Base-by-base conservation (phyloP, 2,329 filamentous ascomycete species). In the Akanthomyces muscarius region DNA sequence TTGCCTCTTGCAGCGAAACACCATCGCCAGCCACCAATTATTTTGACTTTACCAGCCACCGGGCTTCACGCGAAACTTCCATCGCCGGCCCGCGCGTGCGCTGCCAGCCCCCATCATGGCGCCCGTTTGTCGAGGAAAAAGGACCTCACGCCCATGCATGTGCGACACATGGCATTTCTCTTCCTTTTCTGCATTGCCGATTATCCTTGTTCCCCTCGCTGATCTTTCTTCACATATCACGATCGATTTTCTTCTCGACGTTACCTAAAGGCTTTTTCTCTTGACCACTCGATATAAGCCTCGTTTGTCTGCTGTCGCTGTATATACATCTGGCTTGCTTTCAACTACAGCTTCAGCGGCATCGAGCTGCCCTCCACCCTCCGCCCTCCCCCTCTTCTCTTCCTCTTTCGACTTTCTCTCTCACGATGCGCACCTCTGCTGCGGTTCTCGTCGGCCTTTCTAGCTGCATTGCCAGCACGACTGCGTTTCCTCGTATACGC, bases 391-490 rank as follows among this genome's bases (percentile, higher is more conserved):
- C 23, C 14, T n/a, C 36, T 30, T 51, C 33, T 42, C 2, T 21
- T 7, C 8, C 33, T 42, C 5, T n/a, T n/a, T 13, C 25, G 5
- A 21, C 41, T 23, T 11, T 14, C 18, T 38, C 21, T 33, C 11
- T 50, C 45, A 36, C 68, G 59, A 76, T 76, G 75, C 74, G 71
- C 48, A 66, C 67, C 51, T 68, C 66, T 36, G 59, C 72, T 53
- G 65, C 70, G 33, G 47, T 76, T 38, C 61, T 74, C 56, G 62
- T 74, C 64, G 69, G 71, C 50, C 69, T 76, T 41, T 68, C 72
- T 23, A 68, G 70, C 48, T 70, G 67, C 59, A 65, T 71, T 52
- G 66, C 71, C 47, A 66, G 64, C 10, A 64, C 68, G 21, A 50
- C 30, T 50, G 70, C 73, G 8, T 68, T 76, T 3, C 74, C 74